These are phyloP conservation scores for Pestalotiopsis sp. DNA, from an alignment of 2,329 filamentous ascomycete genomes.

Conservation along the genomic window DNA sequence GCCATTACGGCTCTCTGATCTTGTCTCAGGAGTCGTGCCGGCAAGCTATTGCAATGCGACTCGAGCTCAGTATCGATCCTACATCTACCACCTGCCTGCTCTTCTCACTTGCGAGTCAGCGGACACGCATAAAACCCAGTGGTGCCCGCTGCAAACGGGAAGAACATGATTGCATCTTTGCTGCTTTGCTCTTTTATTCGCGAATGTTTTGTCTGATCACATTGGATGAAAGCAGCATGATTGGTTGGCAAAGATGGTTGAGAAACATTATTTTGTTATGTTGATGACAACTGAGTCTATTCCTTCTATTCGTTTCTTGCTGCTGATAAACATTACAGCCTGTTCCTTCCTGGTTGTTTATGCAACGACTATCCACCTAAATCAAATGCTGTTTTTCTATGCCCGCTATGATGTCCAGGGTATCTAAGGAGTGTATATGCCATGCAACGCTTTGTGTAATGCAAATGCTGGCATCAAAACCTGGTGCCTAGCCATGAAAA, in stretches of 20 bases:
- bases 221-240: too few relatives aligned
- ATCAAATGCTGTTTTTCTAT: slow-evolving; percentile 20
- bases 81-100: background rate
- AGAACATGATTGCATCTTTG: background rate
- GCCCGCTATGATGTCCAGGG: slow-evolving; percentile 16
- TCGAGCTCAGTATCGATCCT: slow-evolving; percentile 3
- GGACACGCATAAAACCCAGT: background rate
- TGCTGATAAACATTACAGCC: background rate
- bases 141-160: background rate
- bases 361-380: background rate
- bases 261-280: background rate
- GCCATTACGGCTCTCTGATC: background rate
- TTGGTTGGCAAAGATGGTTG: background rate
- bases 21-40: background rate
- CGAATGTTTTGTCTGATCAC: background rate
- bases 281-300: slow-evolving; percentile 1
- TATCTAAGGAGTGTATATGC: slow-evolving; percentile 28
- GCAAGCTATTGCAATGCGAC: background rate
- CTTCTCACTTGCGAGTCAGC: background rate
- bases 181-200: background rate
- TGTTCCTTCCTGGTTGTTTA: background rate
- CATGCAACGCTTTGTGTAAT: slow-evolving; percentile 21
- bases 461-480: slow-evolving; percentile 21
- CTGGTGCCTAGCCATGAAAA: background rate
- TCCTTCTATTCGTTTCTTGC: slow-evolving; percentile 9